Evolutionary conservation across 805 yeast genomes (phyloP).

Genomic region (Candida lessepsii): DNA sequence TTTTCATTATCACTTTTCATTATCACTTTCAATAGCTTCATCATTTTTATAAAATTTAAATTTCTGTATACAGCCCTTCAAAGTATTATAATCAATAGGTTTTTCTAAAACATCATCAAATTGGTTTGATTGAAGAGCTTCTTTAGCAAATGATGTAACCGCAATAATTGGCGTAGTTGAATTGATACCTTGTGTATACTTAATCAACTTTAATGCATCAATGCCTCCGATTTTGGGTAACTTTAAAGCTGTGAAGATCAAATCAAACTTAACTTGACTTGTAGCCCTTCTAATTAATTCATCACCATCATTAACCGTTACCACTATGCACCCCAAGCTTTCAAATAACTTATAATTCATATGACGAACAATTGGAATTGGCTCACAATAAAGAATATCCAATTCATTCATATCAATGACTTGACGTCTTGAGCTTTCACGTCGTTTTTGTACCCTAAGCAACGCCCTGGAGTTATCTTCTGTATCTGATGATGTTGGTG

Average conservation of each 20-base stretch:
- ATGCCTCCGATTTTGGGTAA: constrained; percentile 65
- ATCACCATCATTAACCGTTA: constrained; percentile 74
- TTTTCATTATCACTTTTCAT: constrained; percentile 15
- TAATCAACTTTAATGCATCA: constrained; percentile 75
- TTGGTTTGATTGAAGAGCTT: constrained; percentile 52
- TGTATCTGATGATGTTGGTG: constrained; percentile 62
- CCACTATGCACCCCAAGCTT: constrained; percentile 74
- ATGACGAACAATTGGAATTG: constrained; percentile 78
- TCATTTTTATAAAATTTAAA: constrained; percentile 18
- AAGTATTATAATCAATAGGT: constrained; percentile 44
- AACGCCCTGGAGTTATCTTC: constrained; percentile 43
- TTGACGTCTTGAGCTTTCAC: constrained; percentile 49
- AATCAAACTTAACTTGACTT: constrained; percentile 78
- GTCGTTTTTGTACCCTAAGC: constrained; percentile 50
- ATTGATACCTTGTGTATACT: constrained; percentile 75
- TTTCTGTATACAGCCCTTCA: constrained; percentile 24
- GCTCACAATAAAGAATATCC: constrained; percentile 81
- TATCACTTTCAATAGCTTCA: constrained; percentile 30
- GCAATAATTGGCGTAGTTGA: constrained; percentile 76
- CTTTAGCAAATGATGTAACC: constrained; percentile 66
- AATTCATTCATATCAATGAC: constrained; percentile 32
- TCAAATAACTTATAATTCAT: constrained; percentile 63
- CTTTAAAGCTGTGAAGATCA: constrained; percentile 73
- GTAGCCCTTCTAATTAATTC: constrained; percentile 80
- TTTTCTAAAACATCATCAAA: constrained; percentile 75